These are phyloP conservation scores for Chaetothyriales sp. DNA, from an alignment of 2,329 filamentous ascomycete genomes.

Conservation along the genomic window DNA sequence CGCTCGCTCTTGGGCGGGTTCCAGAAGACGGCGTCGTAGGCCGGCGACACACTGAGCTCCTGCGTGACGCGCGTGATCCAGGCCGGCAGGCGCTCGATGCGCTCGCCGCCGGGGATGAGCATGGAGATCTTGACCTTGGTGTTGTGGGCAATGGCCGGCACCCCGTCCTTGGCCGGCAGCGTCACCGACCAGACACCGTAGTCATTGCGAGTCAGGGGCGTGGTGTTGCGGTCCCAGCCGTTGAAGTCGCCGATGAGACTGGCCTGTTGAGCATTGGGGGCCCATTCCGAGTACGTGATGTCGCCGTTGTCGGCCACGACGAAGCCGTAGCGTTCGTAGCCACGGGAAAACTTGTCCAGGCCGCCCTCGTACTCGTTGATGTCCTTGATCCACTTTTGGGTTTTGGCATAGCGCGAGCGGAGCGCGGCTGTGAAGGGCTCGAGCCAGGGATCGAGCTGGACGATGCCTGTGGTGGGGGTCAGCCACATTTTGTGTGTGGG, in stretches of 20 bases:
- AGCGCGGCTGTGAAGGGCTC: conserved; percentile 69
- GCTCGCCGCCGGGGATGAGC: conserved; percentile 62
- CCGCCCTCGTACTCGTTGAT: conserved; percentile 78
- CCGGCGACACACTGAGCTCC: conserved; percentile 74
- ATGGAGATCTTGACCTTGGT: conserved; percentile 95
- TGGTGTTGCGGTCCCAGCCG: conserved; percentile 69
- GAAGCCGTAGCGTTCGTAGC: conserved; percentile 75
- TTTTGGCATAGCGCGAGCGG: conserved; percentile 60
- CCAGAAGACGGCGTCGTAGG: conserved; percentile 95
- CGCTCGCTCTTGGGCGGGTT: conserved; percentile 65
- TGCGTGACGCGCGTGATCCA: conserved; percentile 98
- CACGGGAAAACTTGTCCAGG: conserved; percentile 79
- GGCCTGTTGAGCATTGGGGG: conserved; percentile 72
- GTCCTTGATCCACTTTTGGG: conserved; percentile 73
- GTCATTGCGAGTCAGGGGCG: conserved; percentile 72
- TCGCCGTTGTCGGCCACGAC: conserved; percentile 69
- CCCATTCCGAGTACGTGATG: conserved; percentile 91
- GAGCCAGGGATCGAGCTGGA: conserved; percentile 80
- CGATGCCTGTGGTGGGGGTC: conserved; percentile 50
- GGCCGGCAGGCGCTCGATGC: conserved; percentile 75
- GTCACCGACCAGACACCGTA: conserved; percentile 80
- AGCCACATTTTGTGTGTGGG: conserved; percentile 1
- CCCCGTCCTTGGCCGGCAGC: conserved; percentile 58
- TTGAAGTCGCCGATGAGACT: conserved; percentile 94
- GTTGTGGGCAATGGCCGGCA: conserved; percentile 74